Conservation (phyloP, 129 eudicot genomes). For the Chrysanthemum lavandulifolium region DNA sequence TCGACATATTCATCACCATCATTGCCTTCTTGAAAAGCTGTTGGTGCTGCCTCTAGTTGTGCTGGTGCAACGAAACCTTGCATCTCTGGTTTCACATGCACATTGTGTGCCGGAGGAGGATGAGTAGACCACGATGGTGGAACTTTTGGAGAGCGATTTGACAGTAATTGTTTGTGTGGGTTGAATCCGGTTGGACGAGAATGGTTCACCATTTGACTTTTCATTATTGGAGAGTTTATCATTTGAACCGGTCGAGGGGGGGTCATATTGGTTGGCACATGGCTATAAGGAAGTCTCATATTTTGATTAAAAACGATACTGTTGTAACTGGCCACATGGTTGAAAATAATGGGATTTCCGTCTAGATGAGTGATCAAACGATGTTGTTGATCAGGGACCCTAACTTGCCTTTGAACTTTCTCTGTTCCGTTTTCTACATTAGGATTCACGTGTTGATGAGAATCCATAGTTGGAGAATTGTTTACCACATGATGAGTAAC, state of each 20-base stretch:
- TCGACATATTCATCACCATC: neutral
- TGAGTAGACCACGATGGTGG: neutral
- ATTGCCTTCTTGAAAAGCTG: constrained; percentile 6
- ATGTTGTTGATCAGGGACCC: no score
- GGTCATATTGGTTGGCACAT: neutral
- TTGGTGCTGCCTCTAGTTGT: neutral
- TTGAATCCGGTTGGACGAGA: neutral
- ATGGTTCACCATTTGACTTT: neutral
- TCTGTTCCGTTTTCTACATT: no score
- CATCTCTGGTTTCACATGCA: constrained; percentile 4
- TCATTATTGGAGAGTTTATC: neutral
- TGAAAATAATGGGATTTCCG: no score
- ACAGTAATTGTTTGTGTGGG: neutral
- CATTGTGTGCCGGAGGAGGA: neutral
- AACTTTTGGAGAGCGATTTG: neutral
- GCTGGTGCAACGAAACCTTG: neutral
- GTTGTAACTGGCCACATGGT: no score
- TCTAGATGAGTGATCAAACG: no score
- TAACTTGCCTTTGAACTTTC: no score
- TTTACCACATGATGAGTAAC: no score
- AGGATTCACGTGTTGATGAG: no score
- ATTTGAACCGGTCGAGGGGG: neutral
- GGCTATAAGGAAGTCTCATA: neutral
- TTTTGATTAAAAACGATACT: neutral
- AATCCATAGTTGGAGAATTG: no score